Percentiles rank a stretch among this genome's conserved stretches.
These are phyloP conservation scores for Phytophthora pini DNA, from an alignment of 352 stramenopile species.

Conservation along the genomic window DNA sequence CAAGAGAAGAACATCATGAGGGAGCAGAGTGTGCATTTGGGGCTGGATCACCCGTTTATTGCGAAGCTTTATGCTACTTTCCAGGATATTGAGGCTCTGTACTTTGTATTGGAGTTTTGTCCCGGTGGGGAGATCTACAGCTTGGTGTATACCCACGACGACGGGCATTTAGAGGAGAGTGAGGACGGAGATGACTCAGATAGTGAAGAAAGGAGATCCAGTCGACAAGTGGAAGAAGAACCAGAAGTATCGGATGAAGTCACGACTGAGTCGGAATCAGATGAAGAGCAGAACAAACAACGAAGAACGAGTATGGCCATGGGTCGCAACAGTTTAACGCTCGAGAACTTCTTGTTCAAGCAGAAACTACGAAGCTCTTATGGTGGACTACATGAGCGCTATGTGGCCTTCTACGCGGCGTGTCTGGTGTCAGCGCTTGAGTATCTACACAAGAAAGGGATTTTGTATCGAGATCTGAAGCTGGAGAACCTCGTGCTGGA, in stretches of 20 bases:
- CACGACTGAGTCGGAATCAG: conserved; percentile 48
- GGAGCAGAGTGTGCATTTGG: conserved; percentile 71
- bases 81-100: conserved; percentile 74
- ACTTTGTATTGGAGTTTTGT: conserved; percentile 82
- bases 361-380: conserved; percentile 37
- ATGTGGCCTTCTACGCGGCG: conserved; percentile 94
- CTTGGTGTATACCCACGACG: conserved; percentile 72
- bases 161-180: conserved; percentile 37
- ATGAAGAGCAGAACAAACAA: conserved; percentile 42
- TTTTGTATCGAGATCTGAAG: conserved; percentile 90
- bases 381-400: conserved; percentile 86
- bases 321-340: conserved; percentile 39
- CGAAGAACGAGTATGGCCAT: conserved; percentile 23
- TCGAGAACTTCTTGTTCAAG: conserved; percentile 54
- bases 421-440: conserved; percentile 94
- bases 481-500: conserved; percentile 91
- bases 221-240: conserved; percentile 26
- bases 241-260: conserved; percentile 29
- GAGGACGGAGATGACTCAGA: conserved; percentile 24
- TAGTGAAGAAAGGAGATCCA: conserved; percentile 23
- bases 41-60: conserved; percentile 67
- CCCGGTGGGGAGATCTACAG: conserved; percentile 87
- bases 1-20: conserved; percentile 77
- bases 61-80: conserved; percentile 70
- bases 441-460: conserved; percentile 60